Evolutionary conservation across 345 rosid species (phyloP).

Genomic region (Geranium brycei): DNA sequence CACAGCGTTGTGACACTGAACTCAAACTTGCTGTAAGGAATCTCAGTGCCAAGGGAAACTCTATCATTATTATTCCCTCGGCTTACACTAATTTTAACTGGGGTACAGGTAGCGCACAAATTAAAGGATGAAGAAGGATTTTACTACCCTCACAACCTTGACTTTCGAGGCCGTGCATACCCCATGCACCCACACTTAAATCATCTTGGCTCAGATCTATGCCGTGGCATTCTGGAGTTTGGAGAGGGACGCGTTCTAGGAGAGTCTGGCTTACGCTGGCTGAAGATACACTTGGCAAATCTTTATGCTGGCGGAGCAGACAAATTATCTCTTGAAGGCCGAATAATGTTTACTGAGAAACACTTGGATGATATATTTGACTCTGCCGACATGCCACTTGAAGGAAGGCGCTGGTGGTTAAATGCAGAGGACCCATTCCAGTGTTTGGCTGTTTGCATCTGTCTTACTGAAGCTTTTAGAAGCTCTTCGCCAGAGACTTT

Average conservation of each 20-base stretch:
- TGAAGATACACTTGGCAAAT: conserved; percentile 87
- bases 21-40: conserved; percentile 83
- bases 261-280: conserved; percentile 81
- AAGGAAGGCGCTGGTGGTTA: conserved; percentile 91
- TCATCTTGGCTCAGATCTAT: conserved; percentile 87
- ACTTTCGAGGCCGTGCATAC: conserved; percentile 94
- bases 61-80: no score
- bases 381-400: conserved; percentile 78
- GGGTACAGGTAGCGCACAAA: conserved; percentile 71
- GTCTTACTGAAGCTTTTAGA: conserved; percentile 72
- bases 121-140: conserved; percentile 91
- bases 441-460: conserved; percentile 85
- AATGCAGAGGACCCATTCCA: conserved; percentile 96
- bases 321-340: conserved; percentile 79
- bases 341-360: conserved; percentile 65
- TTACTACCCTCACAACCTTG: conserved; percentile 97
- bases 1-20: conserved; percentile 81
- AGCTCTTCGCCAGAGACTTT: conserved; percentile 57
- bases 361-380: conserved; percentile 75
- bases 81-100: no score
- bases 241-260: conserved; percentile 91
- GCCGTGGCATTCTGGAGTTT: conserved; percentile 93
- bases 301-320: conserved; percentile 78
- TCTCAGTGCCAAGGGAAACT: no score
- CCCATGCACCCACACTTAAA: conserved; percentile 97